Percentiles rank a stretch among this genome's conserved stretches.
Conservation (phyloP, 129 eudicot genomes). For the Smallanthus sonchifolius region DNA sequence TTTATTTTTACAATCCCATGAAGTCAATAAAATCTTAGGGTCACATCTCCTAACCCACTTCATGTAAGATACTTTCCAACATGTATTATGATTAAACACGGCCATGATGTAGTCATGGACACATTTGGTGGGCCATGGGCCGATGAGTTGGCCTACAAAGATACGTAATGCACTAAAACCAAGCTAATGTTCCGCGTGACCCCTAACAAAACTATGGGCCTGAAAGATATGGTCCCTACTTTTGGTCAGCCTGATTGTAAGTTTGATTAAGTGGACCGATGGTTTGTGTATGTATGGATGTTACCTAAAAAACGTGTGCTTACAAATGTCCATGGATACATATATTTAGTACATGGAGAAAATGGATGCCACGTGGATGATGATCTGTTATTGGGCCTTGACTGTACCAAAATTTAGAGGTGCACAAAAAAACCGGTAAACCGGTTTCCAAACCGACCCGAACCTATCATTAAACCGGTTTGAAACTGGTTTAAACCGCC, state of each 20-base stretch:
- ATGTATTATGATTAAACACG: not conserved
- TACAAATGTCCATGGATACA: slow-evolving; percentile 22
- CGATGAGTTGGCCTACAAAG: slow-evolving; percentile 6
- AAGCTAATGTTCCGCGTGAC: slow-evolving; percentile 6
- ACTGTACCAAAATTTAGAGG: not conserved
- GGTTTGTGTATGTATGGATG: slow-evolving; percentile 15
- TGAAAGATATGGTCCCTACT: not conserved
- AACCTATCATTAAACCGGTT: too few relatives aligned
- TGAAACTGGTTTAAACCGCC: too few relatives aligned
- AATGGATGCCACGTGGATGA: slow-evolving; percentile 20
- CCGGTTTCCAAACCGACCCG: too few relatives aligned
- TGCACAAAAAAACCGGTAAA: too few relatives aligned
- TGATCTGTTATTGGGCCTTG: not conserved
- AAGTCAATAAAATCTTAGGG: too few relatives aligned
- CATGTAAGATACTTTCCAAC: not conserved
- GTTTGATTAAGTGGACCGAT: not conserved
- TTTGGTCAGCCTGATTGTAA: slow-evolving; percentile 10
- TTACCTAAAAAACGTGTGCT: slow-evolving; percentile 26
- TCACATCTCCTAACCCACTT: not conserved
- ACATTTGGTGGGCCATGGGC: slow-evolving; percentile 22
- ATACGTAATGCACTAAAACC: slow-evolving; percentile 18
- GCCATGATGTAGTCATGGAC: not conserved
- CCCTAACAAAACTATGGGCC: slow-evolving; percentile 14
- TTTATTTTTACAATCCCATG: too few relatives aligned
- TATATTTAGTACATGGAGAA: slow-evolving; percentile 5